These are phyloP conservation scores for Mucor velutinosus DNA, from an alignment of 371 early-diverging fungal species.

Conservation along the genomic window DNA sequence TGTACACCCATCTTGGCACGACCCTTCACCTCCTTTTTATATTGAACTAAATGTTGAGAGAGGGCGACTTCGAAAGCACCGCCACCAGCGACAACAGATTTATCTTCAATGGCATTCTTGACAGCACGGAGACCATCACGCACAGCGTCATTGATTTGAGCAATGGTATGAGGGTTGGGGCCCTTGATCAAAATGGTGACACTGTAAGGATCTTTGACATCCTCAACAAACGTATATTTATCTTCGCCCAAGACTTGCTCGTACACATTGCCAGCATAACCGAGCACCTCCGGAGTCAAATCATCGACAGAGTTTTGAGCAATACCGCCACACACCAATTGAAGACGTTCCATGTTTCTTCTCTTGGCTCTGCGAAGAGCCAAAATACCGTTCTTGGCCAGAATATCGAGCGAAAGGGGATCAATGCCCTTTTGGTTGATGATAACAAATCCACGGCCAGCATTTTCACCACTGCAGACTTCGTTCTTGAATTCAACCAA, in stretches of 20 bases:
- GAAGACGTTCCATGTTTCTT: conserved; percentile 99
- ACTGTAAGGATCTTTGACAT: conserved; percentile 91
- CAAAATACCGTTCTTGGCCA: conserved; percentile 96
- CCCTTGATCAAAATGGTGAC: conserved; percentile 98
- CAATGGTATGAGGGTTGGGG: conserved; percentile 94
- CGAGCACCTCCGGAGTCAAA: conserved; percentile 85
- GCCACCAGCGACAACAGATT: conserved; percentile 93
- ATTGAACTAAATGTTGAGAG: conserved; percentile 80
- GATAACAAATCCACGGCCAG: conserved; percentile 91
- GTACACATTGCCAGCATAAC: conserved; percentile 94
- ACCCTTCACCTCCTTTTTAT: conserved; percentile 91
- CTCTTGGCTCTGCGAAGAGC: conserved; percentile 99
- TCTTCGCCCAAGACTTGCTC: conserved; percentile 99
- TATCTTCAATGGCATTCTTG: conserved; percentile 96
- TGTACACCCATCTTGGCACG: conserved; percentile 95
- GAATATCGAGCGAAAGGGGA: conserved; percentile 96
- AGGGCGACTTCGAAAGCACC: conserved; percentile 95
- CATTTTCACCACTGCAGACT: conserved; percentile 80
- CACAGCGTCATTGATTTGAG: conserved; percentile 97
- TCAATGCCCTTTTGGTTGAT: conserved; percentile 99
- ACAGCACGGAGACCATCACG: conserved; percentile 98
- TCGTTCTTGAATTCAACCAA: conserved; percentile 96
- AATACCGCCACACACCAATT: conserved; percentile 96
- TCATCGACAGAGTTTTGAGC: conserved; percentile 99
- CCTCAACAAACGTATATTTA: conserved; percentile 99